phyloP scores from a whole-genome alignment of 2,329 filamentous ascomycete species.

The Penicillium sp. region DNA sequence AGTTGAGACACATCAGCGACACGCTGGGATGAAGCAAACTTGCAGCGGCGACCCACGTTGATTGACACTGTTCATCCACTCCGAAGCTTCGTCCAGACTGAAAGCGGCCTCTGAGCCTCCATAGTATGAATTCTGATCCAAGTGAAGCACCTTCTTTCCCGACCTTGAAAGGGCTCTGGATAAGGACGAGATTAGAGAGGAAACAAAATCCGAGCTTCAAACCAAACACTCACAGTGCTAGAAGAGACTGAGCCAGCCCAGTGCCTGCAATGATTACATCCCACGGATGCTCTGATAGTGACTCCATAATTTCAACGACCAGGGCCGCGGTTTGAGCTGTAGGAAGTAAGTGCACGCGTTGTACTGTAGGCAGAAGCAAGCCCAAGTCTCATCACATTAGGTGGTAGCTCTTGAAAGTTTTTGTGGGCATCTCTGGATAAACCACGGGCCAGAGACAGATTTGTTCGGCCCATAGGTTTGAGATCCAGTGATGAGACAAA shows the following conservation, averaged over 20 bases:
- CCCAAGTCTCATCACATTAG: conserved; percentile 29
- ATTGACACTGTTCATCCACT: conserved; percentile 63
- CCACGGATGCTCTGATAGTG: conserved; percentile 72
- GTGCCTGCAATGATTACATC: conserved; percentile 80
- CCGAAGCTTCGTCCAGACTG: conserved; percentile 76
- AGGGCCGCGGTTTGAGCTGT: conserved; percentile 21
- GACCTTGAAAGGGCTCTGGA: conserved; percentile 88
- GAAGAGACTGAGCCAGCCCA: conserved; percentile 74
- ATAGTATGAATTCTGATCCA: conserved; percentile 87
- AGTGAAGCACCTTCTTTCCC: conserved; percentile 84
- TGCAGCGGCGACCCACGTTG: conserved; percentile 34
- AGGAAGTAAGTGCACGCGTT: conserved; percentile 21
- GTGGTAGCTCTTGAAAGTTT: conserved; percentile 1
- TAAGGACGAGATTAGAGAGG: conserved; percentile 47
- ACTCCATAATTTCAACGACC: conserved; percentile 61
- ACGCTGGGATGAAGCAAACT: conserved; percentile 10
- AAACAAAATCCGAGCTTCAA: conserved; percentile 37
- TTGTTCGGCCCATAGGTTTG: conserved; percentile 1
- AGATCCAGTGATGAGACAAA: conserved; percentile 3
- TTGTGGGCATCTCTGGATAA: conserved; percentile 6
- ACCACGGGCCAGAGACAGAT: neutral
- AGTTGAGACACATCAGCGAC: conserved; percentile 27
- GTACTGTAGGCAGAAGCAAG: conserved; percentile 16
- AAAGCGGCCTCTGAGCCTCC: conserved; percentile 83
- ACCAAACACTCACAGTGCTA: conserved; percentile 65